Percentiles rank a stretch among this genome's conserved stretches.
These are phyloP conservation scores for Leccinum subtestaceum DNA, from an alignment of 768 basidiomycete genomes.

Conservation along the genomic window DNA sequence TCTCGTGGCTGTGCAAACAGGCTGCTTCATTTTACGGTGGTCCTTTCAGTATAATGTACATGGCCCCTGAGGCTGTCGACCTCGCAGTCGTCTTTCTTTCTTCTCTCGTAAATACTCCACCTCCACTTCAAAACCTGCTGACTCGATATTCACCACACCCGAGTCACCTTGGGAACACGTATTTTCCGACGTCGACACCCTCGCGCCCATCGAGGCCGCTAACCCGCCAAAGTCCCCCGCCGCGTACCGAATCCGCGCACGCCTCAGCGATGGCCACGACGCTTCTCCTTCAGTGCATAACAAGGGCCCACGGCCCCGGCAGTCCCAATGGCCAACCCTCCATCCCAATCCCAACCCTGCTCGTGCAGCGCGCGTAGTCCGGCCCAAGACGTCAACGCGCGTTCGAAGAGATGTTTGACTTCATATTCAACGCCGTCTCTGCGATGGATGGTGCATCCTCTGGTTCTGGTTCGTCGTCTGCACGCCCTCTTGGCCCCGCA, in stretches of 20 bases:
- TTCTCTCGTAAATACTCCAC: background rate
- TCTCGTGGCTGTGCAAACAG: background rate
- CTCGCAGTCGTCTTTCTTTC: constrained; percentile 3
- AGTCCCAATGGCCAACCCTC: background rate
- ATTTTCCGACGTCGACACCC: constrained; percentile 44
- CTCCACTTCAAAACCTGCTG: constrained; percentile 1
- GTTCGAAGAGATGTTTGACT: constrained; percentile 67
- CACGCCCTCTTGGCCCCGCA: background rate
- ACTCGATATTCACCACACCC: constrained; percentile 35
- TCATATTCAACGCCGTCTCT: constrained; percentile 60
- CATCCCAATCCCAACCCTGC: background rate
- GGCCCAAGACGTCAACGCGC: constrained; percentile 39
- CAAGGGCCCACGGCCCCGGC: background rate
- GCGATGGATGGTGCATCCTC: constrained; percentile 26
- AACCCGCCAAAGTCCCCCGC: constrained; percentile 17
- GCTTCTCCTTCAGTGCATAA: background rate
- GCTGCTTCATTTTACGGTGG: background rate
- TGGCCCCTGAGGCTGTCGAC: constrained; percentile 19
- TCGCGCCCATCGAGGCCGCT: constrained; percentile 18
- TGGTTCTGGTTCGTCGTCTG: background rate
- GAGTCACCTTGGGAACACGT: constrained; percentile 53
- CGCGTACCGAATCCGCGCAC: constrained; percentile 13
- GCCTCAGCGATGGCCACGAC: constrained; percentile 2
- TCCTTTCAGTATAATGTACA: constrained; percentile 20
- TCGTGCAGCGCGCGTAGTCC: constrained; percentile 14